Percentiles rank a stretch among this genome's conserved stretches.
phyloP scores from a whole-genome alignment of 805 yeast genomes.

The Wickerhamiella parazyma region DNA sequence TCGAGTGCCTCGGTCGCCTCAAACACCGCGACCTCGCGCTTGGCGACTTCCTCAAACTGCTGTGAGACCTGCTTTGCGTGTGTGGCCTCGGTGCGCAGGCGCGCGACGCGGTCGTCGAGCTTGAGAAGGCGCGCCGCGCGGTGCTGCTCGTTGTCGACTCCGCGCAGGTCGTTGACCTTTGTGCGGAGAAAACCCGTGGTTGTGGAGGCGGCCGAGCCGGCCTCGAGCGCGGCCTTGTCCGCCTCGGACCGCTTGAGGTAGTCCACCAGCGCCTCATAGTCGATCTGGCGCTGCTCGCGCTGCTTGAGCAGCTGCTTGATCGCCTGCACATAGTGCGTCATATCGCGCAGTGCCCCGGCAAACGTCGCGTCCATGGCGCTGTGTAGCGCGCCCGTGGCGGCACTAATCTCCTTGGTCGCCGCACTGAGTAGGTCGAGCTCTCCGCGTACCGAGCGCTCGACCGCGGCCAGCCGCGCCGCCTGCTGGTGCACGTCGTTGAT shows the following conservation, averaged over 20 bases:
- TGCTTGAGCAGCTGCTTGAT: conserved; percentile 58
- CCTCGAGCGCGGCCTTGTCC: conserved; percentile 45
- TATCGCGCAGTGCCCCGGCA: conserved; percentile 67
- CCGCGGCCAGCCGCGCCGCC: conserved; percentile 48
- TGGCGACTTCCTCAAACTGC: conserved; percentile 42
- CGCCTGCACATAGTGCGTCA: conserved; percentile 64
- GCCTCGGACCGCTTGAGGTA: conserved; percentile 57
- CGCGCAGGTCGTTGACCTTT: conserved; percentile 48
- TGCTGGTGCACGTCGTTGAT: conserved; percentile 59
- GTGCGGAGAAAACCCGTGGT: conserved; percentile 41
- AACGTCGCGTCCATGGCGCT: conserved; percentile 62
- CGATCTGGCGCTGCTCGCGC: conserved; percentile 84
- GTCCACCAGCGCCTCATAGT: conserved; percentile 72
- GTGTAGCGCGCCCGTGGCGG: conserved; percentile 33
- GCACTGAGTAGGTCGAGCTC: conserved; percentile 35
- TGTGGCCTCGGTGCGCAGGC: conserved; percentile 37
- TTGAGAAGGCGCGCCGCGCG: conserved; percentile 40
- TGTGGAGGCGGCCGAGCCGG: conserved; percentile 29
- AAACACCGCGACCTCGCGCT: conserved; percentile 50
- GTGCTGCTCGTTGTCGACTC: conserved; percentile 45
- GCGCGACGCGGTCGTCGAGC: conserved; percentile 36
- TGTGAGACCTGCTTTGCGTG: conserved; percentile 38
- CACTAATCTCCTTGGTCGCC: conserved; percentile 33
- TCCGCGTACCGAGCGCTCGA: conserved; percentile 33
- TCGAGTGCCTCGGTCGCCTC: conserved; percentile 70